Evolutionary conservation across 2,329 filamentous ascomycete species (phyloP), one percentile per base, ranked within the genome.

Genomic region (Raffaelea deltoideospora): DNA sequence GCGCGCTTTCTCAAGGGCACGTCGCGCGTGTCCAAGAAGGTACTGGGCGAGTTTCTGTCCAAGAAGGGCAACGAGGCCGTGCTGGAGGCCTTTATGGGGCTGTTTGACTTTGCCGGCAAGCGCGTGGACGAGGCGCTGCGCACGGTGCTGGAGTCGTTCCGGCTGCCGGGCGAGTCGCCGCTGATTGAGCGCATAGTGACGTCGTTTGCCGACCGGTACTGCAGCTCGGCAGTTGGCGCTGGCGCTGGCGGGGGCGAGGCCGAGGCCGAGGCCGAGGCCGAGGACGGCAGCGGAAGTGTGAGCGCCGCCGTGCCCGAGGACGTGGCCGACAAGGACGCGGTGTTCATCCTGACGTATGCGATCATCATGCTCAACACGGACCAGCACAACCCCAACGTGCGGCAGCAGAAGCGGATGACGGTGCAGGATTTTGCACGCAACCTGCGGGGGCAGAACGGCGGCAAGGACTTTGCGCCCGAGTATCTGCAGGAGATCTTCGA

Each of bases 321-420:
- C 18, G 76, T 96, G 43, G 80, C 77, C 7, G 78, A 93, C 50
- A 80, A 83, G 48, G 90, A 98, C 54, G 76, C 86, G 8, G 77
- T 90, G 18, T 98, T 83, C 50, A 76, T 98, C 33, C 64, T 98
- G 35, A 88, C 83, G 0, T 98, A 98, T 53, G 90, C 87, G 27
- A 92, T 95, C 50, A 94, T 98, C 55, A 86, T 98, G 74, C 64
- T 98, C 39, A 98, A 98, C 52, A 95, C 88, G 1, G 90, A 98
- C 52, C 81, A 92, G 49, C 90, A 96, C 56, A 98, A 93, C 50
- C 87, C 86, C 0, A 96, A 95, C 47, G 58, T 96, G 43, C 86
- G 75, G 47, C 58, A 68, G 2, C 65, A 76, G 47, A 82, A 80
- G 50, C 82, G 88, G 29, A 98, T 98, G 90, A 76, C 76, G 2